A percentile compares a stretch with the other conserved stretches of the same genome.
These are phyloP conservation scores for Kitagawia praeruptora DNA, from an alignment of 129 eudicot genomes.

Conservation along the genomic window DNA sequence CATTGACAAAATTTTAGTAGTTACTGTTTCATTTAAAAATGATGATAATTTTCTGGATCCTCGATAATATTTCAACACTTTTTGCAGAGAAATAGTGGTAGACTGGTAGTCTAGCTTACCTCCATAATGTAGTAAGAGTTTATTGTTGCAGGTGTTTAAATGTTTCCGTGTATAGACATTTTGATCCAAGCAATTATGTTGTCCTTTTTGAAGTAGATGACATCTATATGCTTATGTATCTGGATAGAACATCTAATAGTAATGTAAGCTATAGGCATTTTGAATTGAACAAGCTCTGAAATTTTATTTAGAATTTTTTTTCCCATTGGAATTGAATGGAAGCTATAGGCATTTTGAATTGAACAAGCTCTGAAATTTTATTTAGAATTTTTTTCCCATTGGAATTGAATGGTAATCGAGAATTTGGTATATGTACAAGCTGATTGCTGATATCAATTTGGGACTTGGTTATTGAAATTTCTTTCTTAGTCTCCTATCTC, in stretches of 20 bases:
- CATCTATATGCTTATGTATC: not conserved
- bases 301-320: not conserved
- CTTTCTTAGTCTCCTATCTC: not conserved
- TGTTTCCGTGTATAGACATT: not conserved
- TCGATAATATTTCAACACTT: not conserved
- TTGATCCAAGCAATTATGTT: not conserved
- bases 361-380: not conserved
- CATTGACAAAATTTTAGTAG: not conserved
- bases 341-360: not conserved
- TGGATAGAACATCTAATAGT: not conserved
- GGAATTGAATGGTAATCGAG: not conserved
- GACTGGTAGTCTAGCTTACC: not conserved
- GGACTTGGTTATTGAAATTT: not conserved
- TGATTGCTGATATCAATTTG: not conserved
- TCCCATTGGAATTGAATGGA: not conserved
- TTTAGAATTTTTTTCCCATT: not conserved
- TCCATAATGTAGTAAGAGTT: not conserved
- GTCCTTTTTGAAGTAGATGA: not conserved
- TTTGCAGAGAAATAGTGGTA: not conserved
- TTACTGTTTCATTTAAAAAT: not conserved
- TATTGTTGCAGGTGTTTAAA: not conserved
- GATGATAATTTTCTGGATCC: not conserved
- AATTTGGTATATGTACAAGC: conserved; percentile 8
- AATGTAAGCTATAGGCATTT: not conserved
- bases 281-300: not conserved